A percentile compares a stretch with the other conserved stretches of the same genome.
Evolutionary conservation across 768 basidiomycete genomes (phyloP).

Genomic region (Coprinopsis cinerea): DNA sequence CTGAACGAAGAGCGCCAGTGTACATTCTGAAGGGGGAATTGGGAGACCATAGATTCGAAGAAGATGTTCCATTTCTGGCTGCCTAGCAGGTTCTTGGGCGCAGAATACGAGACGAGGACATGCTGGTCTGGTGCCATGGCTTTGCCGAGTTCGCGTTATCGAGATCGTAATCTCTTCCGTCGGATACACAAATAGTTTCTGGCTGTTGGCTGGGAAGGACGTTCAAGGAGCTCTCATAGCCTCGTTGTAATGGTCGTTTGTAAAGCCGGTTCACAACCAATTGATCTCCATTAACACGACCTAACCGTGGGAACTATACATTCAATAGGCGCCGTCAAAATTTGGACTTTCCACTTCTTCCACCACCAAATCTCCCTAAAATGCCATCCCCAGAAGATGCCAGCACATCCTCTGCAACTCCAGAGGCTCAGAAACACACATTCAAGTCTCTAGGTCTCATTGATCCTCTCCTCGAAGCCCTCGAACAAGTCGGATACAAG

Average conservation of each 20-base stretch:
- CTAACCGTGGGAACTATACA: constrained; percentile 14
- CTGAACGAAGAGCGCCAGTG: constrained; percentile 71
- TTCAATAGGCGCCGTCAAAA: constrained; percentile 8
- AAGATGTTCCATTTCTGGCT: constrained; percentile 75
- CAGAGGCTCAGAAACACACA: constrained; percentile 23
- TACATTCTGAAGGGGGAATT: constrained; percentile 81
- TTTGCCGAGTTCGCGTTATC: not conserved
- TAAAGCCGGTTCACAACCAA: not conserved
- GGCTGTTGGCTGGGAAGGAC: not conserved
- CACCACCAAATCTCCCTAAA: constrained; percentile 8
- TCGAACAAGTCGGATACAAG: constrained; percentile 76
- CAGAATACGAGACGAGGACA: constrained; percentile 65
- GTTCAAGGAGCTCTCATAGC: not conserved
- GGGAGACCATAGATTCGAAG: constrained; percentile 54
- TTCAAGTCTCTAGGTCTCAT: constrained; percentile 88
- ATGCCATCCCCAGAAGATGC: constrained; percentile 70
- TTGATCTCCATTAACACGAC: not conserved
- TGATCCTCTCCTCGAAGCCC: constrained; percentile 80
- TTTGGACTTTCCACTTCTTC: constrained; percentile 11
- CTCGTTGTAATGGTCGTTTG: not conserved
- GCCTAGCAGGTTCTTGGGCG: constrained; percentile 54
- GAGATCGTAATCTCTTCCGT: too few relatives aligned
- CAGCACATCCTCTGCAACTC: constrained; percentile 26
- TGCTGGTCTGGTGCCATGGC: constrained; percentile 30
- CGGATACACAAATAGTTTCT: not conserved